These are phyloP conservation scores for Penicillium ucsense DNA, from an alignment of 495 filamentous ascomycete species.

Conservation along the genomic window DNA sequence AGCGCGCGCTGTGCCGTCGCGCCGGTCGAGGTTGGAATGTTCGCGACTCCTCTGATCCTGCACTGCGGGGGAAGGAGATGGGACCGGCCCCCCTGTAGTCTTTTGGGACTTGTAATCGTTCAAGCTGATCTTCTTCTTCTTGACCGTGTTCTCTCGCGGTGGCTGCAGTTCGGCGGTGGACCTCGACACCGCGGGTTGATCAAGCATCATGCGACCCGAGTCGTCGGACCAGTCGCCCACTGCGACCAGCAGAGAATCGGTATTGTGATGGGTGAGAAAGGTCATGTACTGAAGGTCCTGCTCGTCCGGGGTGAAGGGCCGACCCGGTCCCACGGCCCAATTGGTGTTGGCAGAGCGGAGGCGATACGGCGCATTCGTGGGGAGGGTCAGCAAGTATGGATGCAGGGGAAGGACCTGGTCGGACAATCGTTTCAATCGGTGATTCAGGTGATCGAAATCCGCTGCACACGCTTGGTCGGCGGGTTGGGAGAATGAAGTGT, in stretches of 20 bases:
- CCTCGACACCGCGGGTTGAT: constrained; percentile 26
- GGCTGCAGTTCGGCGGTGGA: constrained; percentile 17
- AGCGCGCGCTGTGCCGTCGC: constrained; percentile 12
- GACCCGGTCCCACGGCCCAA: constrained; percentile 41
- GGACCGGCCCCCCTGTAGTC: constrained; percentile 16
- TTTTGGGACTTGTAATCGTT: constrained; percentile 42
- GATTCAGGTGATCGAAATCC: constrained; percentile 28
- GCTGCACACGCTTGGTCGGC: constrained; percentile 11
- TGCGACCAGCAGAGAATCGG: constrained; percentile 36
- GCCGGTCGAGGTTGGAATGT: constrained; percentile 4
- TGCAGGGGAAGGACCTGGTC: constrained; percentile 38
- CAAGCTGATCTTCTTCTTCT: constrained; percentile 40
- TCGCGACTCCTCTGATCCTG: constrained; percentile 14
- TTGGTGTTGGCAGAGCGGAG: constrained; percentile 30
- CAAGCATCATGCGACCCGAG: constrained; percentile 37
- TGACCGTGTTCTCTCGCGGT: constrained; percentile 14
- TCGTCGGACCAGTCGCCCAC: constrained; percentile 46
- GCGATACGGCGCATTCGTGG: constrained; percentile 34
- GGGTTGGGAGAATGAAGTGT: constrained; percentile 16
- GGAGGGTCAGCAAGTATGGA: constrained; percentile 41
- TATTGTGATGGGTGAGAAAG: constrained; percentile 39
- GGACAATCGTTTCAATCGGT: constrained; percentile 32
- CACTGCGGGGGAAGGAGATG: constrained; percentile 11
- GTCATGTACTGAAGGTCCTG: constrained; percentile 47
- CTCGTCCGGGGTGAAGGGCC: constrained; percentile 38